These are phyloP conservation scores for Salvia miltiorrhiza DNA, from an alignment of 257 asterid genomes.

Conservation along the genomic window DNA sequence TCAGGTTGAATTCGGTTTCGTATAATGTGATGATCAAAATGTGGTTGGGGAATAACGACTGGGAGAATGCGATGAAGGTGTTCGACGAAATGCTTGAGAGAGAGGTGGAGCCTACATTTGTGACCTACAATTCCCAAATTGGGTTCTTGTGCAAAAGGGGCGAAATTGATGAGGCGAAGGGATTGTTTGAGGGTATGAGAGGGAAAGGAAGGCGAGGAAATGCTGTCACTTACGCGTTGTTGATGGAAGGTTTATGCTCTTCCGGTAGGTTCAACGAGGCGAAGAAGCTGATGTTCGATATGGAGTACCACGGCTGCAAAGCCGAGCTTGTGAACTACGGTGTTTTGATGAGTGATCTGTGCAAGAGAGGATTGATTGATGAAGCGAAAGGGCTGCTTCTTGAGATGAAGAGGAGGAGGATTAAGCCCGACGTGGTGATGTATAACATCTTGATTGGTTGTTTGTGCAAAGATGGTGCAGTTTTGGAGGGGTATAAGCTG, in stretches of 20 bases:
- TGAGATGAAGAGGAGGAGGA: conserved; percentile 75
- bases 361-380: conserved; percentile 50
- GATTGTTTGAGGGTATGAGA: conserved; percentile 68
- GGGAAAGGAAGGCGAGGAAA: conserved; percentile 53
- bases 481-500: conserved; percentile 61
- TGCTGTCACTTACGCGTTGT: conserved; percentile 62
- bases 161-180: conserved; percentile 48
- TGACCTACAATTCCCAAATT: conserved; percentile 69
- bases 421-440: conserved; percentile 74
- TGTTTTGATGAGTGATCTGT: conserved; percentile 69
- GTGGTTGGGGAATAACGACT: conserved; percentile 59
- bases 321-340: conserved; percentile 60
- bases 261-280: conserved; percentile 61
- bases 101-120: conserved; percentile 63
- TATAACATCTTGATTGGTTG: conserved; percentile 54
- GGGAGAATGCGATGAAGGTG: conserved; percentile 58
- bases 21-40: conserved; percentile 67
- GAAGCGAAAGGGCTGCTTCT: conserved; percentile 63
- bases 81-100: conserved; percentile 88
- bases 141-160: conserved; percentile 73
- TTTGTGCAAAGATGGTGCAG: conserved; percentile 48
- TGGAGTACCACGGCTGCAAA: conserved; percentile 92
- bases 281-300: conserved; percentile 80
- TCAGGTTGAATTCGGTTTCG: conserved; percentile 62
- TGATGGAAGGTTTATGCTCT: conserved; percentile 77